Evolutionary conservation across 306 rosid species (phyloP), one percentile per base, ranked within the genome.

Genomic region (Luffa acutangula): DNA sequence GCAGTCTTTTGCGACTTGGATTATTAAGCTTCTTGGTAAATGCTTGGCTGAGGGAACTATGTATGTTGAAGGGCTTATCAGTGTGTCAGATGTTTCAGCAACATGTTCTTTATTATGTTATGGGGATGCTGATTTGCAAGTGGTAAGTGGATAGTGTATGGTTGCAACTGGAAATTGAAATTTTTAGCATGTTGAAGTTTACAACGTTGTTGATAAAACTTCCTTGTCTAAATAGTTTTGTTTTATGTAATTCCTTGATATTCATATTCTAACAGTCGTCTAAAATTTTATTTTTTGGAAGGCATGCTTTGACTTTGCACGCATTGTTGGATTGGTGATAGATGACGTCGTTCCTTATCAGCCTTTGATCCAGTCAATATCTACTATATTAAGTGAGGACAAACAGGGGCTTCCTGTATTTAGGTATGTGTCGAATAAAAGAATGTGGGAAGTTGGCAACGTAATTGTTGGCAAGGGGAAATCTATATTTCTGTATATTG

Each of bases 231-330:
- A 21, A 41, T 75, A 37, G 52, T 84, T 58, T 20, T 46, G 70
- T 42, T 79, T 36, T 46, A 37, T 81, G 77, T 71, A 39, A 78
- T 37, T 36, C 31, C 36, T 12, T 57, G 25, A 57, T 75, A 65
- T n/a, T 74, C 42, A 78, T 70, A 80, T 76, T 42, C 72, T 36
- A 52, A 74, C 78, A 74, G 31, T 49, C 10, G 14, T 37, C 31
- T 51, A 31, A 36, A 9, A 77, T 86, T 39, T 70, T 80, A 77
- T 71, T 83, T 85, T 87, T 49, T 90, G 83, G 79, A 86, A 95
- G 98, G 97, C 97, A 63, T 90, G 93, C 85, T 95, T 95, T 86
- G 97, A 91, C 85, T 89, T 92, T 74, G 93, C 87, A 18, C 82
- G 86, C 80, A 84, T 87, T 73, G 57, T 88, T 82, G 90, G 86